These are phyloP conservation scores for Neurospora sp. DNA, from an alignment of 495 filamentous ascomycete species.

Conservation along the genomic window DNA sequence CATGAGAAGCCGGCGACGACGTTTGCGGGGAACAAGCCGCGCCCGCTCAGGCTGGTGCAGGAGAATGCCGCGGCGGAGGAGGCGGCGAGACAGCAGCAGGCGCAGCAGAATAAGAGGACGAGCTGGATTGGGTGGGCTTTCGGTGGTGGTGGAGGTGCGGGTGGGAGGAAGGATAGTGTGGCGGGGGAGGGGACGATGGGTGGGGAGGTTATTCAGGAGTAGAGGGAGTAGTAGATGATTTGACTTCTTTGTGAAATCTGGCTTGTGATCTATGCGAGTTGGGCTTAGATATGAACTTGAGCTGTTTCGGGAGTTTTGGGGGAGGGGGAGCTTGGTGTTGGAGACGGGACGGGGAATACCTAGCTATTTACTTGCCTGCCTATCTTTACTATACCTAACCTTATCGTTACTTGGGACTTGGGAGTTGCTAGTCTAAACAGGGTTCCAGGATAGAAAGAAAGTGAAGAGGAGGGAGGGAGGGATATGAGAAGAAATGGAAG, in stretches of 20 bases:
- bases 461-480: not conserved
- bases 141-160: conserved; percentile 17
- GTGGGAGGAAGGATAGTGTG: conserved; percentile 30
- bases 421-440: not conserved
- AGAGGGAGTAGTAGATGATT: not conserved
- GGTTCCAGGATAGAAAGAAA: not conserved
- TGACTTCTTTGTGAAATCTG: not conserved
- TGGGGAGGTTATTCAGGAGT: conserved; percentile 18
- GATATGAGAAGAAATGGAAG: not conserved
- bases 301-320: not conserved
- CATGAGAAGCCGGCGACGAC: conserved; percentile 53
- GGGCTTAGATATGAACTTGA: not conserved
- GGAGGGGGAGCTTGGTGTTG: not conserved
- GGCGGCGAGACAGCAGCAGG: conserved; percentile 4
- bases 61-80: conserved; percentile 34
- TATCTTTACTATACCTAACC: not conserved
- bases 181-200: not conserved
- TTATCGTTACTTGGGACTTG: not conserved
- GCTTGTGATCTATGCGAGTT: not conserved
- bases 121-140: conserved; percentile 50
- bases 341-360: not conserved
- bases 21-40: conserved; percentile 61
- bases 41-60: conserved; percentile 81
- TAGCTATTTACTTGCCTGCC: not conserved
- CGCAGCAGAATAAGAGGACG: conserved; percentile 34